These are phyloP conservation scores for Tympanopsis confertula DNA, from an alignment of 2,329 filamentous ascomycete species.

Conservation along the genomic window DNA sequence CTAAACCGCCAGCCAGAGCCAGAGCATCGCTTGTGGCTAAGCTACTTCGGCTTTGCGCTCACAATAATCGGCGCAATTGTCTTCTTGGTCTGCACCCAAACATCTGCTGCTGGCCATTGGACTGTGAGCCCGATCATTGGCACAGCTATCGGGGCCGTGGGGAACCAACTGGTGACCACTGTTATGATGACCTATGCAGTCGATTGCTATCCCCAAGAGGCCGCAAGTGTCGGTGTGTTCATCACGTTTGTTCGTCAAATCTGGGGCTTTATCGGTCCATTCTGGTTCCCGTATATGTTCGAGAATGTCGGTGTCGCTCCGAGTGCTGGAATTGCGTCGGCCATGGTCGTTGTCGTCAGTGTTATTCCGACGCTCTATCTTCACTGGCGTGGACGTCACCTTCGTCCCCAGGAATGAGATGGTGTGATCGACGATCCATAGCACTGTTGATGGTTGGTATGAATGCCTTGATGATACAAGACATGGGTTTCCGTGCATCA, in stretches of 20 bases:
- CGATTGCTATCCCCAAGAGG: conserved; percentile 39
- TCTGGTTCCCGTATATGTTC: conserved; percentile 9
- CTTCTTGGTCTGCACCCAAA: conserved; percentile 37
- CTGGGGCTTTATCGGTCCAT: conserved; percentile 36
- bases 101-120: conserved; percentile 29
- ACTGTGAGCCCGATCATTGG: conserved; percentile 45
- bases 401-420: no score
- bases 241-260: conserved; percentile 42
- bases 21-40: conserved; percentile 44
- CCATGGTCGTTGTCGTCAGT: background rate
- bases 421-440: no score
- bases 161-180: conserved; percentile 50
- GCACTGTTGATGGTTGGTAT: no score
- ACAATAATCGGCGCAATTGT: conserved; percentile 39
- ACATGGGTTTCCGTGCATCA: no score
- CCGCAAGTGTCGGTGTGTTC: conserved; percentile 43
- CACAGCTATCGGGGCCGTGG: conserved; percentile 34
- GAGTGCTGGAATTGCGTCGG: background rate
- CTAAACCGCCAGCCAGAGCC: conserved; percentile 21
- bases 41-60: conserved; percentile 37
- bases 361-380: background rate
- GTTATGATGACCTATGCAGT: conserved; percentile 48
- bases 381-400: background rate
- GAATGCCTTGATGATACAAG: no score
- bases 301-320: background rate